phyloP scores from a whole-genome alignment of 306 rosid species.

The Aeschynomene evenia region DNA sequence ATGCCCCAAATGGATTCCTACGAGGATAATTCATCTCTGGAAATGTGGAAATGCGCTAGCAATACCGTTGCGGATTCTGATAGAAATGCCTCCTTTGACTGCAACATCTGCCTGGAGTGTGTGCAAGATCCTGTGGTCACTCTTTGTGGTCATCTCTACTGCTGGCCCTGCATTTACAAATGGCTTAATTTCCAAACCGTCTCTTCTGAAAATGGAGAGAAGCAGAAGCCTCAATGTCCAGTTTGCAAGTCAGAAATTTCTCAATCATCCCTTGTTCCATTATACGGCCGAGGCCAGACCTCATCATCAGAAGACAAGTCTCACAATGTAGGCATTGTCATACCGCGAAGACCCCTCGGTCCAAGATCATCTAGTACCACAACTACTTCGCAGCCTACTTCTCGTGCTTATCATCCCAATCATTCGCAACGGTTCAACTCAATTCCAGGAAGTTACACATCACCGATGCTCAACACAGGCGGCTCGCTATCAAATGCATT shows the following conservation, averaged over 20 bases:
- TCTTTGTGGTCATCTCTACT: constrained; percentile 94
- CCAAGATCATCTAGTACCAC: constrained; percentile 37
- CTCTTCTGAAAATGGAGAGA: constrained; percentile 36
- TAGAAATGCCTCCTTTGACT: constrained; percentile 58
- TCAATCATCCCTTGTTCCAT: constrained; percentile 61
- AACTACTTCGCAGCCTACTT: constrained; percentile 27
- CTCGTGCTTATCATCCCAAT: constrained; percentile 40
- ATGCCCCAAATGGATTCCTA: constrained; percentile 29
- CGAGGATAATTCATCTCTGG: constrained; percentile 42
- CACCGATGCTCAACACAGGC: constrained; percentile 39
- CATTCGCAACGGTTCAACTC: constrained; percentile 41
- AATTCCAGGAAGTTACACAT: constrained; percentile 21
- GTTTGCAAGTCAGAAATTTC: constrained; percentile 87
- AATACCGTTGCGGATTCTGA: constrained; percentile 39
- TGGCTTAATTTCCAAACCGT: constrained; percentile 60
- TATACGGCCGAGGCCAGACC: constrained; percentile 61
- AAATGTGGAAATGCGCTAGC: constrained; percentile 43
- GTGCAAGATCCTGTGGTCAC: constrained; percentile 93
- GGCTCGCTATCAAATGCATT: constrained; percentile 37
- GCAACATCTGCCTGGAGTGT: constrained; percentile 83
- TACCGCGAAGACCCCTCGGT: constrained; percentile 66
- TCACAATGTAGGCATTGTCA: constrained; percentile 38
- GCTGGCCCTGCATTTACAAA: constrained; percentile 97
- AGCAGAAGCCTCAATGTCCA: constrained; percentile 56
- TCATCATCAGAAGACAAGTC: constrained; percentile 43